phyloP scores from a whole-genome alignment of 148 eudicot species.

The Rhododendron griersonianum region DNA sequence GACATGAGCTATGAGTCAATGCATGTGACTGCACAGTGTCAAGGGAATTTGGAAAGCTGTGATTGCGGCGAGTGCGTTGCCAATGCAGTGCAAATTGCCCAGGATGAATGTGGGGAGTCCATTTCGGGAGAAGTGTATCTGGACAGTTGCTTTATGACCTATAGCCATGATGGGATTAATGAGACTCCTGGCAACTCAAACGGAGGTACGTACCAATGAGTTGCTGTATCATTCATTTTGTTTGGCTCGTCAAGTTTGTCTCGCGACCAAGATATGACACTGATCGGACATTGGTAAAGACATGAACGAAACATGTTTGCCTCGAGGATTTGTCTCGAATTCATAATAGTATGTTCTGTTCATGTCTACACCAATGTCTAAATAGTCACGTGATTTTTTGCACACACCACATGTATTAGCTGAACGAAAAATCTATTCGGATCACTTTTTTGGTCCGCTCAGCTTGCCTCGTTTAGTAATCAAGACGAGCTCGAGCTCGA shows the following conservation, averaged over 20 bases:
- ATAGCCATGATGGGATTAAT: not conserved
- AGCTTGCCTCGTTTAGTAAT: too few relatives aligned
- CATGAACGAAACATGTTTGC: not conserved
- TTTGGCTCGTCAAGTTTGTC: not conserved
- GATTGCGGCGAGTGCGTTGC: not conserved
- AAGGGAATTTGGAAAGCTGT: not conserved
- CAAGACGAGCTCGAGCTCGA: too few relatives aligned
- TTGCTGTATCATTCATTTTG: not conserved
- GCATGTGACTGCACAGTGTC: slow-evolving; percentile 1
- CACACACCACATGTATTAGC: too few relatives aligned
- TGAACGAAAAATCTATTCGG: too few relatives aligned
- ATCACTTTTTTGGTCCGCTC: too few relatives aligned
- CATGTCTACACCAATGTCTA: too few relatives aligned
- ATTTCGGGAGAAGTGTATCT: not conserved
- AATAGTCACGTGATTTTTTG: too few relatives aligned
- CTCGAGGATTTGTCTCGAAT: not conserved
- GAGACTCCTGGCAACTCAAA: not conserved
- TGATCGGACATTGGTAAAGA: not conserved
- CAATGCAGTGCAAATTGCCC: not conserved
- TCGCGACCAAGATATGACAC: too few relatives aligned
- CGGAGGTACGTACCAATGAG: not conserved
- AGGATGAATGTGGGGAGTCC: slow-evolving; percentile 1
- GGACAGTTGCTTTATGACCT: not conserved
- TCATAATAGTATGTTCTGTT: too few relatives aligned
- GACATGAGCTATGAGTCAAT: not conserved